phyloP scores from a whole-genome alignment of 192 early-diverging fungal species.

The Rhizophagus clarus region DNA sequence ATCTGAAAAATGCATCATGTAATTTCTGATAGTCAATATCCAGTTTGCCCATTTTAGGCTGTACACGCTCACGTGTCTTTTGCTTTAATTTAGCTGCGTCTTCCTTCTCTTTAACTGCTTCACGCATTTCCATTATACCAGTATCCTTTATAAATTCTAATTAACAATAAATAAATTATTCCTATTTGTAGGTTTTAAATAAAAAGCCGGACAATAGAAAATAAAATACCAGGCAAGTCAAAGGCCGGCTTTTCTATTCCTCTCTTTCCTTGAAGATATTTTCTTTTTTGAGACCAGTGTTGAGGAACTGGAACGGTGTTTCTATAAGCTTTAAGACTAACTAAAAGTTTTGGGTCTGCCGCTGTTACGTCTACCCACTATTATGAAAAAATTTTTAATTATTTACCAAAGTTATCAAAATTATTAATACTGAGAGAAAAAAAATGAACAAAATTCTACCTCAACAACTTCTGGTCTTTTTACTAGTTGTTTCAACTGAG shows the following conservation, averaged over 20 bases:
- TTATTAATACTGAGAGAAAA: too few species aligned
- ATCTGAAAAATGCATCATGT: slow-evolving; percentile 97
- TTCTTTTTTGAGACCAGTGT: slow-evolving; percentile 96
- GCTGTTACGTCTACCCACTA: slow-evolving; percentile 80
- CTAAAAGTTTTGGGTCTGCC: slow-evolving; percentile 85
- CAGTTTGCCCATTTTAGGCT: slow-evolving; percentile 95
- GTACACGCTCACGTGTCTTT: slow-evolving; percentile 82
- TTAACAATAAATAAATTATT: slow-evolving; percentile 6
- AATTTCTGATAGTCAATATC: slow-evolving; percentile 98
- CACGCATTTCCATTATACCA: slow-evolving; percentile 96
- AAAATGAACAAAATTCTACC: slow-evolving; percentile 46
- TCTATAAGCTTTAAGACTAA: slow-evolving; percentile 86
- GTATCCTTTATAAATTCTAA: slow-evolving; percentile 95
- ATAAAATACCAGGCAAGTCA: slow-evolving; percentile 73
- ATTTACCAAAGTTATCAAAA: background rate
- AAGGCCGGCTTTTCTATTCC: slow-evolving; percentile 96
- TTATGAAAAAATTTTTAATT: background rate
- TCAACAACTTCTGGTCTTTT: slow-evolving; percentile 95
- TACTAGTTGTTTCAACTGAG: slow-evolving; percentile 90
- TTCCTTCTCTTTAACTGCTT: slow-evolving; percentile 85
- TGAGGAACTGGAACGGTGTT: slow-evolving; percentile 94
- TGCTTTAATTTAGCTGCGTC: slow-evolving; percentile 78
- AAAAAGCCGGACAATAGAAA: background rate
- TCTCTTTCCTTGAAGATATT: slow-evolving; percentile 95
- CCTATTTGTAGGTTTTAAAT: background rate